Base-by-base conservation (phyloP, 2,329 filamentous ascomycete species). In the Alternaria brassicicola region DNA sequence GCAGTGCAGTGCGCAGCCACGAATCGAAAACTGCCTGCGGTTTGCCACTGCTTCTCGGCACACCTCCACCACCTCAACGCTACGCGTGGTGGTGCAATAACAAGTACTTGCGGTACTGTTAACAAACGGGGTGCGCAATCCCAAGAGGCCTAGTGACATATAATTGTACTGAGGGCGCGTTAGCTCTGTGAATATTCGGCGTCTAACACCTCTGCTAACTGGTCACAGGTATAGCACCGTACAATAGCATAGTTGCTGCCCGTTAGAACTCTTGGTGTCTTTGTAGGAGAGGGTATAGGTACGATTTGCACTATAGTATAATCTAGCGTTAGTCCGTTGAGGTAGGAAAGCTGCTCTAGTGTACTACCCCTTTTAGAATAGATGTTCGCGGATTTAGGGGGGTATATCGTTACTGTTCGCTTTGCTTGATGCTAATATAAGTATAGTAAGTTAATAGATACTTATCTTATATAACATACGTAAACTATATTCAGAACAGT, bases 241-340 rank as follows among this genome's bases (percentile, higher is more conserved):
- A 28, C 9, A 43, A 19, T 1, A 15, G 41, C 25, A 43, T 6
- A 13, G n/a, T 43, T 7, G 41, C 25, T 28, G 15, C 28, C 1
- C 1, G 12, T 1, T 15, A 43, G n/a, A 28, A 43, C 6, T 19
- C 41, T 8, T 15, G 25, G 0, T 43, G 25, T 28, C 41, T 28
- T 3, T 13, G 9, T 17, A 5, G 28, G 1, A 0, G 3, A 0
- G 41, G 28, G 28, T 25, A 43, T 6, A 0, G 0, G 0, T 3
- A 25, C 2, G 25, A 43, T 12, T 9, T 15, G 7, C 3, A 43
- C 0, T 43, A 43, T 8, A 17, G 41, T 19, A 15, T 28, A 3
- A 4, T 43, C n/a, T 9, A 43, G n/a, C 6, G 10, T 7, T 25
- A 43, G n/a, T 43, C 9, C 1, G 25, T 43, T 8, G 41, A 43